Base-by-base conservation (phyloP, 192 early-diverging fungal genomes). In the Coemansia sp. region DNA sequence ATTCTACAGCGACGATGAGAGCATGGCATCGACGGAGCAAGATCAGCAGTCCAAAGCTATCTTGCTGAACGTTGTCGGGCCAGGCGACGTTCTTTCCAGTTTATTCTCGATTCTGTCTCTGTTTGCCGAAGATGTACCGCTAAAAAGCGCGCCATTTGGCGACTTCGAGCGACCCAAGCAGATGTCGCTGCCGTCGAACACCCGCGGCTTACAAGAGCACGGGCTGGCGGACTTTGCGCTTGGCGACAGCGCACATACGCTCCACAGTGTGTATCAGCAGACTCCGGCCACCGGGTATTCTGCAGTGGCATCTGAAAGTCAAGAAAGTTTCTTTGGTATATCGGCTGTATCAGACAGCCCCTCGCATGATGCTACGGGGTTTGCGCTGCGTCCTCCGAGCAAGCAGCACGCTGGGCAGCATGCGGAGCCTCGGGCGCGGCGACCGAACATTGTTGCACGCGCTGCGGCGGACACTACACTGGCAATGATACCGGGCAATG, bases 61-160 rank as follows among this genome's bases (percentile, higher is more conserved):
- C 47, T 40, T 79, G 25, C 73, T 98, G 11, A 95, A 94, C 66
- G 89, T 91, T 49, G 94, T 99, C 19, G 84, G 85, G n/a, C 73
- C 86, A 8, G 96, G 95, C 8, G 92, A 91, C 13, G 90, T 93
- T 0, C 88, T 99, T 7, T 93, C 92, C 9, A 94, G 91, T 53
- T 64, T 99, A 46, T 98, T 98, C 74, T 87, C 88, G 1, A 96
- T 99, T 55, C 80, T 99, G 18, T 85, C 86, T 7, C 81, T 97
- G 50, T 93, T 99, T 59, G 89, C 91, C 0, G 90, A 92, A 42
- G 85, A 86, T 47, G 85, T 86, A 38, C 80, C 84, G 53, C 64
- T 84, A 22, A 41, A 44, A 17, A 37, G n/a, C 12, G 33, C 38
- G n/a, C 22, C 47, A 12, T 10, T 45, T 48, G 21, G 22, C 21